Evolutionary conservation across 2,329 filamentous ascomycete species (phyloP), one percentile per base, ranked within the genome.

Genomic region (Lasiodiplodia sp.): DNA sequence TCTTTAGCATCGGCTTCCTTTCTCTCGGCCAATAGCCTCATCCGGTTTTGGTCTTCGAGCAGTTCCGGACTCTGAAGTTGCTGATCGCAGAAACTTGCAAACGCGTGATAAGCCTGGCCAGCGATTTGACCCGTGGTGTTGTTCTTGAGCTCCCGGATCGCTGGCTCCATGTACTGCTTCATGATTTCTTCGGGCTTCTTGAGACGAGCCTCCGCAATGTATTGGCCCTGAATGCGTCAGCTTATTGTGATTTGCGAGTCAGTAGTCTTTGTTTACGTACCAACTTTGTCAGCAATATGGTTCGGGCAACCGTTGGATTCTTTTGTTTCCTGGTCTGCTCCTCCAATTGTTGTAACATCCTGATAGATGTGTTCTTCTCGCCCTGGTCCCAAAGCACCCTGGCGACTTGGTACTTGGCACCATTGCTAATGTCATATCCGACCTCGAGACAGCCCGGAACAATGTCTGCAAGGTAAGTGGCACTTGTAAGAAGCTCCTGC

Each of bases 381-480:
- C 94, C 94, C 76, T 97, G 92, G 71, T 96, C 93, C 95, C 96
- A 99, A 0, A 99, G 83, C 7, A 96, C 93, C 74, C 92, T 93
- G 12, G 96, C 94, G 8, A 92, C 88, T 78, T 98, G 96, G 66
- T 95, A 87, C 71, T 90, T 89, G 49, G 94, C 88, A 14, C 90
- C 90, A 14, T 90, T 92, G 75, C 94, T 91, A 55, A 97, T 88
- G 68, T 89, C 87, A 2, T 98, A 81, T 0, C 91, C 92, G n/a
- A 93, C 79, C 0, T 87, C 83, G 69, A 86, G 85, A 76, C 92
- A 96, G 3, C 89, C 83, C 6, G 84, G 77, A n/a, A 94, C 88
- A 31, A 98, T 85, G 67, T 92, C 89, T 14, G 89, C 92, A n/a
- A 99, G 85, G 31, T 91, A 89, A 2, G 94, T 96, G 14, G 94